Evolutionary conservation across 2,329 filamentous ascomycete species (phyloP).

Genomic region (Teratosphaeria nubilosa): DNA sequence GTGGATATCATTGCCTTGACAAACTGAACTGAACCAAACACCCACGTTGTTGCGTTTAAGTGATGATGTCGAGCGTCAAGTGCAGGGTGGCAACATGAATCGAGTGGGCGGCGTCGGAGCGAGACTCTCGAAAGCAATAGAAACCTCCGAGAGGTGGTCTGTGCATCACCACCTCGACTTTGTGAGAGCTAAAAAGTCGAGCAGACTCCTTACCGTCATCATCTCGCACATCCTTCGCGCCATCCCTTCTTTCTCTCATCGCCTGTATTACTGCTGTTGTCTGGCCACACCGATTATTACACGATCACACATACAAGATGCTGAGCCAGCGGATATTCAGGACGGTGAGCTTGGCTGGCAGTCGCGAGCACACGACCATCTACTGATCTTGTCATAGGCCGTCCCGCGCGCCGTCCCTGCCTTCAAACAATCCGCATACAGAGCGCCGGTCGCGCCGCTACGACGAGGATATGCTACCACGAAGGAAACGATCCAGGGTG

Average conservation of each 20-base stretch:
- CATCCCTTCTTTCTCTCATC: background rate
- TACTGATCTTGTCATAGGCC: constrained; percentile 15
- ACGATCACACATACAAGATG: constrained; percentile 16
- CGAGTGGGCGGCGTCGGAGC: background rate
- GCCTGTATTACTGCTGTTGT: background rate
- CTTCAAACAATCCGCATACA: constrained; percentile 31
- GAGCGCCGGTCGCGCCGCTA: constrained; percentile 63
- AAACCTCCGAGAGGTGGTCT: background rate
- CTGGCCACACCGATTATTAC: background rate
- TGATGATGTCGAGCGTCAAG: background rate
- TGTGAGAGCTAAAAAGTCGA: no score
- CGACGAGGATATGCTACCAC: constrained; percentile 55
- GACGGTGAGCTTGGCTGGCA: constrained; percentile 19
- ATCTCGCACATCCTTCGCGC: constrained; percentile 1
- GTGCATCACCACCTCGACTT: background rate
- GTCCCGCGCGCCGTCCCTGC: constrained; percentile 26
- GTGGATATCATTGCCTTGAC: no score
- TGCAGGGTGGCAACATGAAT: background rate
- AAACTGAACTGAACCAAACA: no score
- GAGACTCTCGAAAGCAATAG: no score
- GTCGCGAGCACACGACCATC: constrained; percentile 20
- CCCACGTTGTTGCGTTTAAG: background rate
- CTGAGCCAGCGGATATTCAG: constrained; percentile 26
- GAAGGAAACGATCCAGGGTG: constrained; percentile 28
- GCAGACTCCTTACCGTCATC: background rate